A percentile compares a stretch with the other conserved stretches of the same genome.
These are phyloP conservation scores for Cryptococcus sp. DNA, from an alignment of 1,284 basidiomycete genomes.

Conservation along the genomic window DNA sequence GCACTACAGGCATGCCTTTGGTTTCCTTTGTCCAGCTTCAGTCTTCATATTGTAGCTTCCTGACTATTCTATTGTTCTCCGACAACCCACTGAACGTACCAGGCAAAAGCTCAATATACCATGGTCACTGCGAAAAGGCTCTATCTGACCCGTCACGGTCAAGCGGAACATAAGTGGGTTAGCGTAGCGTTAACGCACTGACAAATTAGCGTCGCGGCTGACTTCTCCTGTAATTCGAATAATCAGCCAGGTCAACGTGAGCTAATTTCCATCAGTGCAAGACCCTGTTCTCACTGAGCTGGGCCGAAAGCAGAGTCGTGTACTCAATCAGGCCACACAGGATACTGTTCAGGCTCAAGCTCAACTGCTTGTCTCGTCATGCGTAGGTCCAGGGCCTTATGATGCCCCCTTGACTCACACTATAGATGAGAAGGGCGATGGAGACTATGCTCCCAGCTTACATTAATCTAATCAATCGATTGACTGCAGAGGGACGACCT, in stretches of 20 bases:
- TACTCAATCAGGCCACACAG: slow-evolving; percentile 24
- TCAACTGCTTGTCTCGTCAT: slow-evolving; percentile 45
- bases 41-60: too few relatives aligned
- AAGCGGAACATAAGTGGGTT: slow-evolving; percentile 46
- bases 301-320: slow-evolving; percentile 34
- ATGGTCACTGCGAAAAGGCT: slow-evolving; percentile 36
- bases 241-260: too few relatives aligned
- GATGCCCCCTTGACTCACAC: not conserved
- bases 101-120: too few relatives aligned
- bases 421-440: slow-evolving; percentile 43
- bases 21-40: too few relatives aligned
- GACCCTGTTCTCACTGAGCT: slow-evolving; percentile 44
- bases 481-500: slow-evolving; percentile 7
- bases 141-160: slow-evolving; percentile 46
- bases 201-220: too few relatives aligned
- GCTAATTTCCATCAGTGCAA: slow-evolving; percentile 20
- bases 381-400: too few relatives aligned
- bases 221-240: too few relatives aligned
- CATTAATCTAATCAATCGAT: slow-evolving; percentile 30
- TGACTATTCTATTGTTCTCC: too few relatives aligned
- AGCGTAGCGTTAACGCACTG: not conserved
- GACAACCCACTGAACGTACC: too few relatives aligned
- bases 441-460: slow-evolving; percentile 46
- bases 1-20: too few relatives aligned
- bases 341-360: slow-evolving; percentile 36